These are phyloP conservation scores for Parietaria judaica DNA, from an alignment of 306 rosid species.

Conservation along the genomic window DNA sequence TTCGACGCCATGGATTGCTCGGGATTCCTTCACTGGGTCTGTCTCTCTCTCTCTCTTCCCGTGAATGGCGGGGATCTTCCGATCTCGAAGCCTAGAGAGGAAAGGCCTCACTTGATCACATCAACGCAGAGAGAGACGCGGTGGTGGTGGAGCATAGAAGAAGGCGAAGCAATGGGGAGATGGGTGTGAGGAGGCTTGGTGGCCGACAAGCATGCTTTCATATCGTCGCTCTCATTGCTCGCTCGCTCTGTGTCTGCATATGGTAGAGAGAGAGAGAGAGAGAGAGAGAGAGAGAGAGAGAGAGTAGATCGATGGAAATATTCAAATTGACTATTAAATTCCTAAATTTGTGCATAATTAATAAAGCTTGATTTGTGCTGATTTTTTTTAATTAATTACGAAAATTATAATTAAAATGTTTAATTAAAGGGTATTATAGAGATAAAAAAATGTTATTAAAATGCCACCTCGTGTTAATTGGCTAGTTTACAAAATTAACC, in stretches of 20 bases:
- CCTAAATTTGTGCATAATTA: no score
- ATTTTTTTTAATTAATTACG: no score
- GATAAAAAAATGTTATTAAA: no score
- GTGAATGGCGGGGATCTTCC: slow-evolving; percentile 45
- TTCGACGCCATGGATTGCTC: no score
- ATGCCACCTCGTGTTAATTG: no score
- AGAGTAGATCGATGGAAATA: no score
- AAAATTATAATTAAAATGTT: no score
- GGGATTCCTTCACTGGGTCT: not conserved
- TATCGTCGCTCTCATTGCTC: slow-evolving; percentile 10
- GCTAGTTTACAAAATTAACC: no score
- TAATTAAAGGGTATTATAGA: no score
- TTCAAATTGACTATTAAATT: no score
- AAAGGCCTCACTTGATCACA: slow-evolving; percentile 12
- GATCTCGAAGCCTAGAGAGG: slow-evolving; percentile 22
- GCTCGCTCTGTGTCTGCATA: slow-evolving; percentile 21
- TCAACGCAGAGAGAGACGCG: not conserved
- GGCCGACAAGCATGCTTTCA: slow-evolving; percentile 75
- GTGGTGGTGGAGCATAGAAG: slow-evolving; percentile 1
- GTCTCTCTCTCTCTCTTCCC: slow-evolving; percentile 13
- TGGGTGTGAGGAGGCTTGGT: slow-evolving; percentile 38
- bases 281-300: slow-evolving; percentile 2
- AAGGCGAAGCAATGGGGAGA: slow-evolving; percentile 4
- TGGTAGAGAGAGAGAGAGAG: slow-evolving; percentile 1
- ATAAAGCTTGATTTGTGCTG: no score